Conservation (phyloP, 495 filamentous ascomycete species). For the Penicillium herquei region DNA sequence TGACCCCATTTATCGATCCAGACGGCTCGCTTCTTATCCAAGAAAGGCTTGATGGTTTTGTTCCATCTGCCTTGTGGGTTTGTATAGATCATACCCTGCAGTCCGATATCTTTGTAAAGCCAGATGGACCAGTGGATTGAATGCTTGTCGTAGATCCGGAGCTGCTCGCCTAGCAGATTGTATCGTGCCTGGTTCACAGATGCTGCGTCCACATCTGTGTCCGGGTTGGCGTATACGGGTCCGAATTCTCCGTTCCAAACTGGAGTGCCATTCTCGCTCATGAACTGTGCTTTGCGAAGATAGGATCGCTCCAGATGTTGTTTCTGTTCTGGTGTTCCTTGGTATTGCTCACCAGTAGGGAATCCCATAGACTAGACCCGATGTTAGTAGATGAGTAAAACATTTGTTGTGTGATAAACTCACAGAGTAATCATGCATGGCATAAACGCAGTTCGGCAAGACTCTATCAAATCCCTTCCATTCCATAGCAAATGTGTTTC, state of each 20-base stretch:
- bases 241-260: slow-evolving; percentile 71
- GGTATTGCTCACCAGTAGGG: slow-evolving; percentile 51
- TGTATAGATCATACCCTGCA: slow-evolving; percentile 61
- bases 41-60: slow-evolving; percentile 47
- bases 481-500: slow-evolving; percentile 64
- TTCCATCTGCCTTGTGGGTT: slow-evolving; percentile 50
- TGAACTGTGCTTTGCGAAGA: slow-evolving; percentile 57
- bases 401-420: neutral
- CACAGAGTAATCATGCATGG: slow-evolving; percentile 60
- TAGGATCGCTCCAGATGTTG: slow-evolving; percentile 45
- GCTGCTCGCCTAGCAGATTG: slow-evolving; percentile 53
- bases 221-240: slow-evolving; percentile 53
- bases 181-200: slow-evolving; percentile 53
- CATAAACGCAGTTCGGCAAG: slow-evolving; percentile 59
- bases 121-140: slow-evolving; percentile 62
- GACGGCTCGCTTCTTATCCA: slow-evolving; percentile 53
- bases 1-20: slow-evolving; percentile 57
- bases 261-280: slow-evolving; percentile 50
- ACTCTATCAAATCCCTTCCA: slow-evolving; percentile 43
- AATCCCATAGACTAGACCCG: slow-evolving; percentile 48
- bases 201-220: slow-evolving; percentile 32
- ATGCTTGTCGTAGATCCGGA: slow-evolving; percentile 56
- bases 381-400: neutral
- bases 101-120: slow-evolving; percentile 65
- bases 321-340: slow-evolving; percentile 52